Percentiles rank a stretch among this genome's conserved stretches.
phyloP scores from a whole-genome alignment of 202 grass and related monocot genomes.

The Eragrostis tef region DNA sequence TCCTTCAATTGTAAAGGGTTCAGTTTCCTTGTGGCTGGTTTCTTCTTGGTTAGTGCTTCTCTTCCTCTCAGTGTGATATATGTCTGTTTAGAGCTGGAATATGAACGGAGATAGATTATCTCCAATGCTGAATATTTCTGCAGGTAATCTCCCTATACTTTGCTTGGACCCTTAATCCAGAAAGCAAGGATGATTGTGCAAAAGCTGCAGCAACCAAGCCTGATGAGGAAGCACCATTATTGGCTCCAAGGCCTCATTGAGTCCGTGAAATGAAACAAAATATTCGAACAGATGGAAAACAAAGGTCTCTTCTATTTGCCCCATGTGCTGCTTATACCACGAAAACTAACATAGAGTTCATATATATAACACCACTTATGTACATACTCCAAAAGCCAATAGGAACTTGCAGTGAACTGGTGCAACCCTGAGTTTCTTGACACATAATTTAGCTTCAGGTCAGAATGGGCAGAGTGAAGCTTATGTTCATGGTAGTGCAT shows the following conservation, averaged over 20 bases:
- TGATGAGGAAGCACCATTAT: conserved; percentile 59
- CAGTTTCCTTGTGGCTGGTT: conserved; percentile 11
- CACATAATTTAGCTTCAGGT: background rate
- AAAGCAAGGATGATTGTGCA: conserved; percentile 24
- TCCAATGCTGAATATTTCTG: conserved; percentile 20
- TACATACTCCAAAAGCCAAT: background rate
- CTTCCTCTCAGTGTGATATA: background rate
- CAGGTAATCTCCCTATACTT: conserved; percentile 66
- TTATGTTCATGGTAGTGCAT: background rate
- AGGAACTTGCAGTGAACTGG: background rate
- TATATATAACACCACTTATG: background rate
- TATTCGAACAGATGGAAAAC: background rate
- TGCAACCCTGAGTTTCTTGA: too few relatives aligned
- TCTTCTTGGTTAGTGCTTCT: background rate
- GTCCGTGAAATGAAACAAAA: background rate
- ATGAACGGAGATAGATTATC: background rate
- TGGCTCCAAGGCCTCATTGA: conserved; percentile 47
- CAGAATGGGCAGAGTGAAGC: background rate
- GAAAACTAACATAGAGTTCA: background rate
- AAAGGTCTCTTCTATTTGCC: background rate
- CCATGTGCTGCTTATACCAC: background rate
- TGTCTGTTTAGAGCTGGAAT: background rate
- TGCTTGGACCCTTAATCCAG: conserved; percentile 62
- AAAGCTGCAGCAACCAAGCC: conserved; percentile 4
- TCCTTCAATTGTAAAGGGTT: conserved; percentile 59